Evolutionary conservation across 768 basidiomycete species (phyloP), one percentile per base, ranked within the genome.

Genomic region (Coprinopsis sp.): DNA sequence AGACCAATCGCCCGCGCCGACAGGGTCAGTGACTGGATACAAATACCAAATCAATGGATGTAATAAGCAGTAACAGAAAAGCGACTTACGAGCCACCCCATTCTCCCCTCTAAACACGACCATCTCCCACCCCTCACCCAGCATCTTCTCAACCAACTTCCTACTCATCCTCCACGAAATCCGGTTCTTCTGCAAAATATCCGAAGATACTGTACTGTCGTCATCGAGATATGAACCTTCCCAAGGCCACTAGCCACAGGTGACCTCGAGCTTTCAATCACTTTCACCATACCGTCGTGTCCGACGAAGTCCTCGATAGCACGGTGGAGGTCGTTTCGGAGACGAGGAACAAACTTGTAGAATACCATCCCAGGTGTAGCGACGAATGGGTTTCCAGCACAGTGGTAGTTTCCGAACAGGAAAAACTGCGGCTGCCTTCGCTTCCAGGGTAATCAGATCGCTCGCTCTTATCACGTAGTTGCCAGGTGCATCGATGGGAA

Each of bases 151-250:
- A 37, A 51, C 52, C 52, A 53, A 56, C 51, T 36, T 31, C 37
- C 29, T 51, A 29, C 48, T 47, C 54, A 57, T 55, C 28, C 44
- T 53, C 58, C 55, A 57, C 6, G 39, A 29, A 2, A 58, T 42
- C 25, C 8, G 4, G 25, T n/a, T 7, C 8, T 11, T 7, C 11
- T 18, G 11, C 10, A 7, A 11, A 10, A 37, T 10, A 7, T 18
- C 34, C 19, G 19, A 38, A 22, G 14, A 51, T 47, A 14, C 43
- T n/a, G n/a, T n/a, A n/a, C n/a, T 42, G 21, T 39, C 24, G n/a
- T 53, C 29, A 43, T 56, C 43, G 5, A 53, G 25, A 3, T 18
- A 28, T 33, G 49, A 11, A 39, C 50, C 10, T 29, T 22, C 7
- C 38, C 46, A 2, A 16, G 10, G 10, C 22, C 19, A 6, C 10